Base-by-base conservation (phyloP, 1,139 yeast species). In the Hansenula anomala region DNA sequence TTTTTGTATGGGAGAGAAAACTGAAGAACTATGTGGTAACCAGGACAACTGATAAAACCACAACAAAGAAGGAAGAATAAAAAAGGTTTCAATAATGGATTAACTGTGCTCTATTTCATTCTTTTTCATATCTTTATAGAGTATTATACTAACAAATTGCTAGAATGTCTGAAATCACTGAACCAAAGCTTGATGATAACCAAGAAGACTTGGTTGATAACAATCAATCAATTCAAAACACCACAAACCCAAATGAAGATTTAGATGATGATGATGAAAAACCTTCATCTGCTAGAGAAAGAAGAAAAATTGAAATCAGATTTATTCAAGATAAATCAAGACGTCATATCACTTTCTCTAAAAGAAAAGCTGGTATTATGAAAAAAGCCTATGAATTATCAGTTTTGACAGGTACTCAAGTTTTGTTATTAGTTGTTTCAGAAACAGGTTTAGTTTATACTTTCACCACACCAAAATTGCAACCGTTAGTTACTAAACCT, bases 301-400 rank as follows among this genome's bases (percentile, higher is more conserved):
- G 97, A 66, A 83, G 97, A 67, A 92, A 92, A 67, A 92, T 92
- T 59, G 97, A 92, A 64, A 92, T 92, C 64, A 88, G 89, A 69
- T 92, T 92, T 59, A 92, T 92, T 57, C 96, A 90, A 66, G 97
- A 92, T 65, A 92, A 92, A 67, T 87, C 96, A 25, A 81, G 97
- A 63, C 88, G 98, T 59, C 98, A 92, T 66, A 92, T 92, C 54
- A 92, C 98, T 22, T 92, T 92, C 57, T 87, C 96, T 39, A 92
- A 92, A 69, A 85, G 98, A 65, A 90, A 92, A 66, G 97, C 97
- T 32, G 98, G 98, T 49, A 92, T 92, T 56, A 92, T 92, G 98
- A 92, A 92, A 68, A 92, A 84, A 69, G 98, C 98, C 15, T 92
- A 92, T 66, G 98, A 92, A 63, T 74, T 92, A 51, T 83, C 95